Percentiles rank a stretch among this genome's conserved stretches.
Conservation (phyloP, 1,284 basidiomycete genomes). For the Boletus albobrunnescens region DNA sequence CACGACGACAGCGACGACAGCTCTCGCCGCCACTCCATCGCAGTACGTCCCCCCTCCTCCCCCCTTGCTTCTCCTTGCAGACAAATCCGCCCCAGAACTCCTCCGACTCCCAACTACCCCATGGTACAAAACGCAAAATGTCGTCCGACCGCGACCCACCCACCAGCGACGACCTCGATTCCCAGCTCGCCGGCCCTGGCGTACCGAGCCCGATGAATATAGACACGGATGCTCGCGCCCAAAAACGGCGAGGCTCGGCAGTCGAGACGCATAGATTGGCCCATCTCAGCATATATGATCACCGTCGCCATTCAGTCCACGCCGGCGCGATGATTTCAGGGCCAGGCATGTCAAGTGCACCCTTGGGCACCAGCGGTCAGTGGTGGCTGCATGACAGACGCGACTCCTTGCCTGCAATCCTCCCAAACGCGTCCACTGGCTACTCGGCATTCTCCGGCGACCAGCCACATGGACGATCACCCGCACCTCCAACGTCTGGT, state of each 20-base stretch:
- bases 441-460: conserved; percentile 62
- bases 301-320: conserved; percentile 69
- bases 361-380: conserved; percentile 26
- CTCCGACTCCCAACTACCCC: conserved; percentile 41
- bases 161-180: conserved; percentile 57
- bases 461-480: conserved; percentile 58
- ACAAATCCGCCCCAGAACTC: conserved; percentile 24
- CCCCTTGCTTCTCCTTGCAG: neutral
- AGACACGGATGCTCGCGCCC: conserved; percentile 62
- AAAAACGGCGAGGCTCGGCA: conserved; percentile 75
- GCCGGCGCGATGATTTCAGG: conserved; percentile 43
- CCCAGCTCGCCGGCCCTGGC: conserved; percentile 66
- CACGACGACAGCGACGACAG: neutral
- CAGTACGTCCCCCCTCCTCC: neutral
- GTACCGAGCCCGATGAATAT: conserved; percentile 51
- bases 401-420: conserved; percentile 65
- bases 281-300: conserved; percentile 66
- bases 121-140: conserved; percentile 78
- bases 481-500: conserved; percentile 53
- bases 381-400: conserved; percentile 66
- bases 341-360: conserved; percentile 25
- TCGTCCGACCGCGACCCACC: conserved; percentile 58
- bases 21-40: neutral
- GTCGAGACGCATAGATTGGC: conserved; percentile 71
- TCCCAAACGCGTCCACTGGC: conserved; percentile 56